Evolutionary conservation across 176 grass and related monocot species (phyloP).

Genomic region (Panicum miliaceum): DNA sequence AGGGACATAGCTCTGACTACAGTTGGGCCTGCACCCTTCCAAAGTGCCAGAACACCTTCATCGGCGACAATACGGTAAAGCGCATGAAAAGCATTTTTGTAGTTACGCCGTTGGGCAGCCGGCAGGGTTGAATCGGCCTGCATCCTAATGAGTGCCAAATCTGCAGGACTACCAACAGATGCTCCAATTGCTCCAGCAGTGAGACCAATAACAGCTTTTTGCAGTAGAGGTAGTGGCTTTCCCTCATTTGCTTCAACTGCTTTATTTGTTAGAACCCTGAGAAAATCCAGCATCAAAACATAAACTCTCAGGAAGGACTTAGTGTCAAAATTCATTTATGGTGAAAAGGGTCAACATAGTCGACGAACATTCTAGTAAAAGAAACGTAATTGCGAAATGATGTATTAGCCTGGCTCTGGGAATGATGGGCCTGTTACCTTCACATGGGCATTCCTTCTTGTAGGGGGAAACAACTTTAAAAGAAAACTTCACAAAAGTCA

Average conservation of each 20-base stretch:
- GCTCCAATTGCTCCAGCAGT: slow-evolving; percentile 92
- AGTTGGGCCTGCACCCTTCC: slow-evolving; percentile 94
- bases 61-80: slow-evolving; percentile 78
- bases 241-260: slow-evolving; percentile 93
- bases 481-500: slow-evolving; percentile 3
- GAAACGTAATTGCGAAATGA: background rate
- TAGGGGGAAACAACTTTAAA: background rate
- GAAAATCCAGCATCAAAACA: slow-evolving; percentile 7
- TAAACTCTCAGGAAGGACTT: background rate
- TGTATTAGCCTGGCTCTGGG: background rate
- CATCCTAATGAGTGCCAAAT: slow-evolving; percentile 93
- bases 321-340: background rate
- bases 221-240: slow-evolving; percentile 78
- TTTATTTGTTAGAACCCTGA: slow-evolving; percentile 94
- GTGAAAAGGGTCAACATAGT: background rate
- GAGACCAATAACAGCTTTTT: slow-evolving; percentile 87
- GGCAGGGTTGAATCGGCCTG: slow-evolving; percentile 94
- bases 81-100: slow-evolving; percentile 92
- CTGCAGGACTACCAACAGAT: slow-evolving; percentile 80
- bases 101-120: slow-evolving; percentile 68
- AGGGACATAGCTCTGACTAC: slow-evolving; percentile 90
- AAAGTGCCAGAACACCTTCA: slow-evolving; percentile 91
- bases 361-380: background rate
- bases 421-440: background rate
- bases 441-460: slow-evolving; percentile 10